Evolutionary conservation across 192 early-diverging fungal species (phyloP), one percentile per base, ranked within the genome.

Genomic region (Funneliformis geosporum): DNA sequence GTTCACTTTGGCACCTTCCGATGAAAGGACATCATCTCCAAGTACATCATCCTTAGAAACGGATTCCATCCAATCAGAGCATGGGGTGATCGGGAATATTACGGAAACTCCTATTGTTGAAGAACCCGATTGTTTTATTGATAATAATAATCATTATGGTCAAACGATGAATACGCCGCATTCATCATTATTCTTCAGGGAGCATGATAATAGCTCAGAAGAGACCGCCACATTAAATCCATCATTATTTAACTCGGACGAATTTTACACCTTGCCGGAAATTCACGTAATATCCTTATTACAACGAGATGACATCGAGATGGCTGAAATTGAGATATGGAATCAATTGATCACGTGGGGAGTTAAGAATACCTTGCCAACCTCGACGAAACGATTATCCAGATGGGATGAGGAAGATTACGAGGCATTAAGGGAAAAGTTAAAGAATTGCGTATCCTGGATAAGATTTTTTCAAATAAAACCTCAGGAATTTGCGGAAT

Each of bases 211-310:
- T 55, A 55, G 18, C 6, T 55, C 47, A 0, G 47, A 55, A 14
- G 47, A 55, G 5, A 55, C 47, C 18, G 47, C 47, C 4, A 55
- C 47, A 55, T 55, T 55, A 55, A 14, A 55, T 21, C 47, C 47
- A 8, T 64, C 61, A 64, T 27, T 64, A 64, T 64, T 64, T 64
- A 64, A 64, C 16, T 64, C 61, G 16, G n/a, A 64, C 25, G 61
- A 64, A 64, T 64, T 64, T 27, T 28, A 27, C 16, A 25, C 61
- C 4, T 64, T 64, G 25, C 1, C 61, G 1, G 61, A 64, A 28
- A 11, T 12, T 64, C n/a, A 28, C 4, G n/a, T 27, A 64, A 27
- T 64, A 0, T 64, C 61, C 11, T 27, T 64, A 64, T 28, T 64
- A 27, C 61, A 64, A 64, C 10, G 61, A 64, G 61, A 64, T 64